Base-by-base conservation (phyloP, 306 rosid genomes). In the Trifolium pratense region DNA sequence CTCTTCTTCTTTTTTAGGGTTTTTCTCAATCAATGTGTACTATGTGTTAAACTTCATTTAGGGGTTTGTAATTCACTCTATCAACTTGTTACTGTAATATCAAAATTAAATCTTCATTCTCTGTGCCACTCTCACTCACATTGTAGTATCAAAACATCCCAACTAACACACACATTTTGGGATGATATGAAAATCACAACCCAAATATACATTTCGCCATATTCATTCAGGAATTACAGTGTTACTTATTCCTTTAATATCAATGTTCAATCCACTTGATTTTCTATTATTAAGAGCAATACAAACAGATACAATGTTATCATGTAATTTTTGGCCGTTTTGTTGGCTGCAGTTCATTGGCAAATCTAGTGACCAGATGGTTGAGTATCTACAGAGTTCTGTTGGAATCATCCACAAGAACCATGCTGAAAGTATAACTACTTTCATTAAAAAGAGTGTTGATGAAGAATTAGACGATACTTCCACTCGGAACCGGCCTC, bases 371-470 rank as follows among this genome's bases (percentile, higher is more conserved):
- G 86, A 90, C 73, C 87, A 87, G 84, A 94, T 94, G 98, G 92
- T 94, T 43, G 95, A 88, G 86, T 91, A 78, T 82, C 88, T 94
- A 26, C 96, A 81, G 89, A 84, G 95, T 79, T 88, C 96, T 18
- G 95, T 94, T 20, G 98, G 98, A 76, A 94, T 94, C 77, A 91
- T 89, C 74, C 98, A 94, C 91, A 86, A 81, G 83, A 94, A 91
- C 84, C 97, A 94, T 75, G 98, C 98, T 34, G 97, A 91, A 76
- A 94, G 97, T 46, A 94, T 94, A 45, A 91, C 98, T 32, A 87
- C 87, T 45, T 94, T 85, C 76, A 91, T 94, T 23, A 94, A 89
- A 66, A 93, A 88, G 75, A 91, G 89, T 57, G 97, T 94, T 7
- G 97, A 94, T 75, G 90, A 91, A 78, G 98, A 94, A 78, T 51